Evolutionary conservation across 2,329 filamentous ascomycete genomes (phyloP).

Genomic region (Fonsecaea multimorphosa): DNA sequence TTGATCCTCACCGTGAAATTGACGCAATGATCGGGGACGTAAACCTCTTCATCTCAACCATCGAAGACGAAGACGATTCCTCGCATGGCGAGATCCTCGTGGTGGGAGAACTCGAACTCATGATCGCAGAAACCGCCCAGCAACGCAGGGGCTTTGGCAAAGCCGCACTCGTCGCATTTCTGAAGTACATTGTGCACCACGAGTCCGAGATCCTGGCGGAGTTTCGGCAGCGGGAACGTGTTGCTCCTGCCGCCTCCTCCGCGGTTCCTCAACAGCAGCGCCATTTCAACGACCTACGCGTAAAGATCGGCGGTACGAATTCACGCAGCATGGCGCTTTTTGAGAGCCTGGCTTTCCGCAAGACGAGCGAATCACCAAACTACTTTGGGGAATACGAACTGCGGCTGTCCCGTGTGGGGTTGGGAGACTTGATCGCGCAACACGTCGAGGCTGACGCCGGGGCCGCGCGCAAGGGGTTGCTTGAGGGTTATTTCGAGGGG

Average conservation of each 20-base stretch:
- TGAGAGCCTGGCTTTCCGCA: slow-evolving; percentile 64
- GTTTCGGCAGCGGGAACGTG: slow-evolving; percentile 47
- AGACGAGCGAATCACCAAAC: slow-evolving; percentile 58
- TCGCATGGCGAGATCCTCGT: slow-evolving; percentile 22
- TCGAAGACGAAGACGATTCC: slow-evolving; percentile 52
- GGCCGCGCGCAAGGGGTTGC: neutral
- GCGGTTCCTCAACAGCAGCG: neutral
- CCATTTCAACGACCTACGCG: slow-evolving; percentile 58
- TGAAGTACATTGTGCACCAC: slow-evolving; percentile 69
- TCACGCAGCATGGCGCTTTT: slow-evolving; percentile 64
- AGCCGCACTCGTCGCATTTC: slow-evolving; percentile 69
- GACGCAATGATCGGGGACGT: slow-evolving; percentile 73
- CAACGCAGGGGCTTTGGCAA: slow-evolving; percentile 70
- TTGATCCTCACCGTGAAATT: neutral
- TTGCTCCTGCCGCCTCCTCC: neutral
- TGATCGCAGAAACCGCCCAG: slow-evolving; percentile 70
- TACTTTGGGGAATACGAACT: slow-evolving; percentile 74
- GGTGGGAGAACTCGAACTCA: slow-evolving; percentile 81
- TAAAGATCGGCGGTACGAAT: slow-evolving; percentile 68
- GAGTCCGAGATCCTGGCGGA: slow-evolving; percentile 63
- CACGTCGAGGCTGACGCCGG: neutral
- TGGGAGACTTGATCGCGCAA: slow-evolving; percentile 15
- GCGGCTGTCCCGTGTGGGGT: slow-evolving; percentile 43
- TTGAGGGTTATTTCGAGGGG: slow-evolving; percentile 47
- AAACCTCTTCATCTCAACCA: slow-evolving; percentile 74